Base-by-base conservation (phyloP, 371 early-diverging fungal species). In the Saksenaea vasiformis region DNA sequence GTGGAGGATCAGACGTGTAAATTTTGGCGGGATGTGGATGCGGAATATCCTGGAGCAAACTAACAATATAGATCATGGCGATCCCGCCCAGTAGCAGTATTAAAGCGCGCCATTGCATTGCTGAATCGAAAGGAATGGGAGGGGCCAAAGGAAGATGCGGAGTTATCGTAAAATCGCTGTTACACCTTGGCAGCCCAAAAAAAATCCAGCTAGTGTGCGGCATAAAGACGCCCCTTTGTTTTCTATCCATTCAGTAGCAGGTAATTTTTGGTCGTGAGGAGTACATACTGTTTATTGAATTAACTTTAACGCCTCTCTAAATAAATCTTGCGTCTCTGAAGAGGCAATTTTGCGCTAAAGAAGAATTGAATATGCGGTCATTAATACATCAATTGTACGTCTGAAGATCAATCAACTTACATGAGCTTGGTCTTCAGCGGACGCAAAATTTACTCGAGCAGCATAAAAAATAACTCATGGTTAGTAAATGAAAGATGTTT, bases 41-140 rank as follows among this genome's bases (percentile, higher is more conserved):
- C 3, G 78, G 76, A 14, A 60, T 66, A 26, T 78, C 73, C 31
- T 76, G 76, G 15, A 76, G 61, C 9, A 78, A 60, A 47, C 73
- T 76, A n/a, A 69, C 66, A 39, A 78, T 51, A 34, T 78, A 77
- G 11, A 81, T 68, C 34, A 74, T 63, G 39, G 65, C 60, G 14
- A 78, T 8, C 15, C 81, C 81, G 47, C 68, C 66, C 37, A 72
- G 15, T 26, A 81, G 51, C 43, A 81, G 27, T 51, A 71, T 65
- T 47, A 78, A 53, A 31, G 73, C 64, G 15, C 81, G 77, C 81
- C 81, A 81, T 76, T 78, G 74, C 81, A 81, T 81, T 47, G 51
- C 51, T 47, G 51, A 47, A 47, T 22, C 22, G 51, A 47, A 31
- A 47, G 51, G 51, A 22, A 47, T 19, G 51, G 51, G 51, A 47